phyloP scores from a whole-genome alignment of 306 rosid genomes.

The Cucurbita pepo region DNA sequence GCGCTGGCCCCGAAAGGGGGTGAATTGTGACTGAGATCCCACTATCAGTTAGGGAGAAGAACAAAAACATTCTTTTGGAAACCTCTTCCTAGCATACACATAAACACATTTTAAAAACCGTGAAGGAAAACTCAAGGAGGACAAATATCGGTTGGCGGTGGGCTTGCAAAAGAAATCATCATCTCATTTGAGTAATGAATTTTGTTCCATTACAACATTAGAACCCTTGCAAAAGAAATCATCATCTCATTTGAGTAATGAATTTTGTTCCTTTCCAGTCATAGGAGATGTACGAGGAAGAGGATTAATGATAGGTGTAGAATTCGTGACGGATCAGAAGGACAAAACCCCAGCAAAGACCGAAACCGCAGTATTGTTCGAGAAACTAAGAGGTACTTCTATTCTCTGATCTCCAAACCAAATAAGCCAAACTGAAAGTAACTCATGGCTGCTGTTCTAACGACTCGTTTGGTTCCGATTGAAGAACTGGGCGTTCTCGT shows the following conservation, averaged over 20 bases:
- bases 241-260: not conserved
- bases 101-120: too few relatives aligned
- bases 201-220: not conserved
- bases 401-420: not conserved
- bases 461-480: constrained; percentile 11
- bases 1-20: too few relatives aligned
- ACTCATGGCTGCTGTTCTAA: constrained; percentile 2
- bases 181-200: not conserved
- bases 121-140: too few relatives aligned
- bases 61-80: too few relatives aligned
- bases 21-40: too few relatives aligned
- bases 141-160: too few relatives aligned
- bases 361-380: constrained; percentile 59
- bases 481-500: constrained; percentile 70
- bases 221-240: too few relatives aligned
- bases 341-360: constrained; percentile 70
- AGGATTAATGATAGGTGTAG: constrained; percentile 78
- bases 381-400: constrained; percentile 63
- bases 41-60: too few relatives aligned
- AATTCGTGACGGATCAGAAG: constrained; percentile 45
- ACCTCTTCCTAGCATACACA: too few relatives aligned
- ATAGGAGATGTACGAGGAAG: constrained; percentile 81
- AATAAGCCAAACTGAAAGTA: not conserved
- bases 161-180: not conserved
- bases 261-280: constrained; percentile 23